A percentile compares a stretch with the other conserved stretches of the same genome.
Conservation (phyloP, 108 stramenopile genomes). For the Cyclotella kingstonii region DNA sequence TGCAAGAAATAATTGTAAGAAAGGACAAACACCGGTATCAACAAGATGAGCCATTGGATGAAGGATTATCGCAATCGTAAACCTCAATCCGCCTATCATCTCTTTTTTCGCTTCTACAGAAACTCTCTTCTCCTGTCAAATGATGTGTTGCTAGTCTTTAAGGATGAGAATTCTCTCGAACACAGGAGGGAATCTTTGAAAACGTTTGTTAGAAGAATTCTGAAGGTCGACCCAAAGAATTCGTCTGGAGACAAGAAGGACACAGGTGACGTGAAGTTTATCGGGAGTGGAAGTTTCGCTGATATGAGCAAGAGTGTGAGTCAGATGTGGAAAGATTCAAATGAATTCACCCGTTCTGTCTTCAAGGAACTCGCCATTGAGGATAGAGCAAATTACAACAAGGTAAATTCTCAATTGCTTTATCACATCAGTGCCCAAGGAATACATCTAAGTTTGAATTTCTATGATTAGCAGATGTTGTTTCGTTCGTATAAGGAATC, state of each 20-base stretch:
- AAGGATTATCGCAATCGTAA: too few species aligned
- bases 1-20: too few species aligned
- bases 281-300: neutral
- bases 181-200: neutral
- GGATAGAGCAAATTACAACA: neutral
- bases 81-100: conserved; percentile 1
- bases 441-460: too few species aligned
- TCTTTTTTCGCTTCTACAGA: neutral
- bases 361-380: conserved; percentile 5
- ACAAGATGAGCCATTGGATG: too few species aligned
- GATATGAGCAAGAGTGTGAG: conserved; percentile 7
- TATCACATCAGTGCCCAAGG: too few species aligned
- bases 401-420: neutral
- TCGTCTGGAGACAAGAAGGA: too few species aligned
- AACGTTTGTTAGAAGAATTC: neutral
- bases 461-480: neutral
- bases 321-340: neutral
- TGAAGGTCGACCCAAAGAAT: too few species aligned
- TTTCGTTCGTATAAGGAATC: too few species aligned
- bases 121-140: neutral
- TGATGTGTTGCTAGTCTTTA: neutral
- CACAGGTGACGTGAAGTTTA: neutral
- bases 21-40: neutral
- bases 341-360: neutral
- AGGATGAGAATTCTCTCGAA: neutral